phyloP scores from a whole-genome alignment of 345 rosid species.

The Clarkia xantiana region DNA sequence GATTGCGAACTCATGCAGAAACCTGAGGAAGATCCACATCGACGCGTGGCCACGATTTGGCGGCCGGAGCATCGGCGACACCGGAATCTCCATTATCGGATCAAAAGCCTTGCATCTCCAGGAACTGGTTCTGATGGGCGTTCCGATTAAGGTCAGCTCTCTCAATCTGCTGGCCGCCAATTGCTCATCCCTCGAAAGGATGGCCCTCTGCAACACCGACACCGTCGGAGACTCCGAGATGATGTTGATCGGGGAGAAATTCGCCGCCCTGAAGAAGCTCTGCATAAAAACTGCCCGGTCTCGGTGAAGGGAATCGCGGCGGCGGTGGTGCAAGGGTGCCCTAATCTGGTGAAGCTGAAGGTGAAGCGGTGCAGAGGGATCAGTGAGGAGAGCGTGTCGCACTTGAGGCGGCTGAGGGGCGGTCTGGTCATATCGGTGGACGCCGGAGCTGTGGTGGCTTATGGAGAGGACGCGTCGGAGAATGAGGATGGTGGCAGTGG shows the following conservation, averaged over 20 bases:
- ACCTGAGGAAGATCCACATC: slow-evolving; percentile 25
- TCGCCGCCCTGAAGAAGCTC: slow-evolving; percentile 27
- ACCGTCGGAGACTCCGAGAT: slow-evolving; percentile 25
- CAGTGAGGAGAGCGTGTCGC: slow-evolving; percentile 9
- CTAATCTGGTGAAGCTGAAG: slow-evolving; percentile 31
- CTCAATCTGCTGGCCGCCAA: slow-evolving; percentile 22
- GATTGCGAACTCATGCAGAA: slow-evolving; percentile 21
- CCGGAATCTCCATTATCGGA: slow-evolving; percentile 15
- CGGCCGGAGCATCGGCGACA: slow-evolving; percentile 18
- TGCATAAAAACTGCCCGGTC: slow-evolving; percentile 40
- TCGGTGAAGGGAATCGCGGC: slow-evolving; percentile 24
- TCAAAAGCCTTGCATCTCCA: slow-evolving; percentile 15
- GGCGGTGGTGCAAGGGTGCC: slow-evolving; percentile 18
- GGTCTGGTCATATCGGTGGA: slow-evolving; percentile 21
- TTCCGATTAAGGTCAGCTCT: slow-evolving; percentile 9
- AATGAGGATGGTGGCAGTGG: slow-evolving; percentile 3
- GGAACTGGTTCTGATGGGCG: slow-evolving; percentile 29
- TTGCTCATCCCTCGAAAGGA: slow-evolving; percentile 23
- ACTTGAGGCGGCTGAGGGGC: slow-evolving; percentile 9
- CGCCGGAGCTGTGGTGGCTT: slow-evolving; percentile 9
- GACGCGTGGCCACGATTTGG: slow-evolving; percentile 35
- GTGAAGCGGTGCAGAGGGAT: slow-evolving; percentile 34
- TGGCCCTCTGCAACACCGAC: slow-evolving; percentile 31
- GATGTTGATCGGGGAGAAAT: slow-evolving; percentile 21
- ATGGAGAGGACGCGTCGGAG: slow-evolving; percentile 1